Evolutionary conservation across 108 stramenopile genomes (phyloP).

Genomic region (Skeletonema tropicum): DNA sequence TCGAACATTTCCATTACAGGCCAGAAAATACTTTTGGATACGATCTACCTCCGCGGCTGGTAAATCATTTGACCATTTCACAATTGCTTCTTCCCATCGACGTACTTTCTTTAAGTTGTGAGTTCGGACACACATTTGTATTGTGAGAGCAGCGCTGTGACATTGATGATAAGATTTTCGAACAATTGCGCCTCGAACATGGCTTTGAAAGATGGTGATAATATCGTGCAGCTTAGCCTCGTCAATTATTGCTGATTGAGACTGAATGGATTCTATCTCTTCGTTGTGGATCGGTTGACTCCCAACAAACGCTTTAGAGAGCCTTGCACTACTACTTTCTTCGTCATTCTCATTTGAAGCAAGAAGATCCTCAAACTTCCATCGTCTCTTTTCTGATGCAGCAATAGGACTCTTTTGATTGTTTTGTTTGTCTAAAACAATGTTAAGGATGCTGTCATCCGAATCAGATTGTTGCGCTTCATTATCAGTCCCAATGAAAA

Average conservation of each 20-base stretch:
- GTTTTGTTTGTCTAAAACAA: too few species aligned
- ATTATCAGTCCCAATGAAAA: too few species aligned
- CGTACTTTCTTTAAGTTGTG: conserved; percentile 1
- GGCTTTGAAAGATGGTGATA: conserved; percentile 14
- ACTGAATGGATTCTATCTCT: not conserved
- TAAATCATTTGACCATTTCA: not conserved
- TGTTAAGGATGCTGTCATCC: too few species aligned
- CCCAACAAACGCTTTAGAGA: not conserved
- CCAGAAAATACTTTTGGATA: not conserved
- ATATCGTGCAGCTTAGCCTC: not conserved
- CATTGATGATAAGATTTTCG: conserved; percentile 1
- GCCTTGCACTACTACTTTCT: not conserved
- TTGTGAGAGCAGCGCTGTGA: conserved; percentile 11
- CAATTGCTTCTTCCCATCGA: conserved; percentile 2
- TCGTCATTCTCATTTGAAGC: not conserved
- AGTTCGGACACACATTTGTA: conserved; percentile 14
- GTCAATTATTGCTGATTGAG: not conserved
- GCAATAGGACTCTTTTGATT: too few species aligned
- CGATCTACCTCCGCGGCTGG: not conserved
- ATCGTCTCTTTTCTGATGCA: not conserved
- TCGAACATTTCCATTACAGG: not conserved
- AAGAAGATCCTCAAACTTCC: not conserved
- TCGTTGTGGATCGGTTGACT: not conserved
- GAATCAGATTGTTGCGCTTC: too few species aligned
- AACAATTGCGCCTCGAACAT: conserved; percentile 10